phyloP scores from a whole-genome alignment of 306 rosid genomes.

The Castanospermum australe region DNA sequence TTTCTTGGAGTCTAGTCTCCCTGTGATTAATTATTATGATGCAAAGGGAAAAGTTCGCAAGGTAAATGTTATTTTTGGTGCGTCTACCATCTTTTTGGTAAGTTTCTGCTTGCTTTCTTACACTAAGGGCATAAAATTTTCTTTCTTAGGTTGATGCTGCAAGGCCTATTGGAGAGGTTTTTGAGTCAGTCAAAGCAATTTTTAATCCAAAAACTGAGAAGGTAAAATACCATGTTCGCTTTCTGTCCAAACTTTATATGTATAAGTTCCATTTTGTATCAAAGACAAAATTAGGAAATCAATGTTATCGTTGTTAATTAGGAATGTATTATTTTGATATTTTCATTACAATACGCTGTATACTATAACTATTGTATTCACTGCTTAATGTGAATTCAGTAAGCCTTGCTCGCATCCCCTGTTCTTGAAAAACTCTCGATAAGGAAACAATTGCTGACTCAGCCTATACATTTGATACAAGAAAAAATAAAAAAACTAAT shows the following conservation, averaged over 20 bases:
- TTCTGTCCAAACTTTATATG: conserved; percentile 43
- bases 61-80: conserved; percentile 50
- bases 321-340: conserved; percentile 21
- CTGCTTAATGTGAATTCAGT: too few species aligned
- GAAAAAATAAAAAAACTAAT: too few species aligned
- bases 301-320: conserved; percentile 10
- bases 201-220: conserved; percentile 76
- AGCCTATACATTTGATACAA: conserved; percentile 4
- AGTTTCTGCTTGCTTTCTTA: conserved; percentile 13
- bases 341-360: conserved; percentile 30
- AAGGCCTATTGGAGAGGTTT: conserved; percentile 80
- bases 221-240: conserved; percentile 57
- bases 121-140: conserved; percentile 13
- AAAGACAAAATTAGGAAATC: conserved; percentile 24
- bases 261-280: conserved; percentile 37
- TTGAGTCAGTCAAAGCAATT: conserved; percentile 73
- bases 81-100: background rate
- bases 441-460: background rate
- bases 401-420: too few species aligned
- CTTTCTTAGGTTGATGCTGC: conserved; percentile 76
- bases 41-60: conserved; percentile 77
- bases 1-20: conserved; percentile 88
- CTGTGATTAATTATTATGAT: conserved; percentile 77
- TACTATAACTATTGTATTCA: too few species aligned
- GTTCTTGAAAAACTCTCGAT: too few species aligned